Evolutionary conservation across 768 basidiomycete species (phyloP).

Genomic region (Macrolepiota dolichaula): DNA sequence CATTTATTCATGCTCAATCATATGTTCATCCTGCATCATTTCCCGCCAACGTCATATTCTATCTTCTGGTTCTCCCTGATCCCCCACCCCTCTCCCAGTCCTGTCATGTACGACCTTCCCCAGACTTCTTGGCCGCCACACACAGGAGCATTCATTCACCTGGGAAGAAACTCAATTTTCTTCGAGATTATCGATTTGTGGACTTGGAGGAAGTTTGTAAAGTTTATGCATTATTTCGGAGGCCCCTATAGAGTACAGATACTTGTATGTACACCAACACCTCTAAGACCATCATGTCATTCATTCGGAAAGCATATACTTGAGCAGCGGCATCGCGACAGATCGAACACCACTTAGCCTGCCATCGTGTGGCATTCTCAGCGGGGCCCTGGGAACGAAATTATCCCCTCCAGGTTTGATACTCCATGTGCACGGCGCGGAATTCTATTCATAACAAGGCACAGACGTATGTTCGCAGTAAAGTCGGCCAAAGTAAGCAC

Average conservation of each 20-base stretch:
- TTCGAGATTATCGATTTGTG: not conserved
- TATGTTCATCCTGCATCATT: not conserved
- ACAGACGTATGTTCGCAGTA: not conserved
- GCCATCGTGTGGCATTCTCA: not conserved
- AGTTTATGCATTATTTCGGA: not conserved
- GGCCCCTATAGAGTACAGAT: not conserved
- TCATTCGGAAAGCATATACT: too few relatives aligned
- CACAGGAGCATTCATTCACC: not conserved
- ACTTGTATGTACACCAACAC: not conserved
- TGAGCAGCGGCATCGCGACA: too few relatives aligned
- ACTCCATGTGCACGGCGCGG: not conserved
- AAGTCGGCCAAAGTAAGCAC: too few relatives aligned
- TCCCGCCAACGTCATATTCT: not conserved
- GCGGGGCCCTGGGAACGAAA: not conserved
- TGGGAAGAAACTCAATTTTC: not conserved
- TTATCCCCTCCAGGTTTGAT: not conserved
- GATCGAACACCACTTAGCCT: too few relatives aligned
- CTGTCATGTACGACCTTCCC: not conserved
- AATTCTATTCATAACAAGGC: constrained; percentile 3
- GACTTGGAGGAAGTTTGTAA: not conserved
- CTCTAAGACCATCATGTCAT: not conserved
- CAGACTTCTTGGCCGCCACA: not conserved
- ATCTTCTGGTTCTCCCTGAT: not conserved
- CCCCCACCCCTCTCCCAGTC: not conserved
- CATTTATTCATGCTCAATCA: not conserved